Percentiles rank a stretch among this genome's conserved stretches.
Evolutionary conservation across 768 basidiomycete genomes (phyloP).

Genomic region (Scleroderma citrinum): DNA sequence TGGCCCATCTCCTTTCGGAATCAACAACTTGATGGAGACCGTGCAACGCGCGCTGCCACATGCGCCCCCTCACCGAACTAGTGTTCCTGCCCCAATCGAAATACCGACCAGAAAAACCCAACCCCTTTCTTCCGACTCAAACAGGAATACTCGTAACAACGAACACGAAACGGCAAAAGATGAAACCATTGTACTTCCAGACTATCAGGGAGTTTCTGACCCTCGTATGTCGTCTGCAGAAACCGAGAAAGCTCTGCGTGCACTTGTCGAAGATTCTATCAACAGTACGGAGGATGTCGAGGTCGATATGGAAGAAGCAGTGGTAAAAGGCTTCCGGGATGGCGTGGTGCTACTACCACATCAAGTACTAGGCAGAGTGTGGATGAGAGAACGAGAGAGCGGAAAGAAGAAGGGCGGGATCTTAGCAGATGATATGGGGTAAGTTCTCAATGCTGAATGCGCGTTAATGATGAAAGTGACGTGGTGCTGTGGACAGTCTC

Average conservation of each 20-base stretch:
- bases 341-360: conserved; percentile 74
- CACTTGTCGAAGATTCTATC: conserved; percentile 64
- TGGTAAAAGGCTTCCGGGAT: conserved; percentile 72
- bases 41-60: conserved; percentile 19
- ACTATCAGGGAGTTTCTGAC: conserved; percentile 22
- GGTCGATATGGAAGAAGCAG: conserved; percentile 58
- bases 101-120: conserved; percentile 14
- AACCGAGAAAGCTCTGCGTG: conserved; percentile 72
- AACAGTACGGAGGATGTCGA: conserved; percentile 46
- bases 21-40: conserved; percentile 7
- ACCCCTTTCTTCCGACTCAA: conserved; percentile 7
- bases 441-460: conserved; percentile 7
- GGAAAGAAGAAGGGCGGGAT: conserved; percentile 83
- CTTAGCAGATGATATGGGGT: conserved; percentile 91
- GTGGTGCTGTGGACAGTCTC: conserved; percentile 38
- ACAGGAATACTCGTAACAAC: neutral
- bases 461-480: too few species aligned
- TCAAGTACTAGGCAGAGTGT: conserved; percentile 77
- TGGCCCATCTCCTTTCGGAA: conserved; percentile 3
- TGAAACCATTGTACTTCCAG: conserved; percentile 26
- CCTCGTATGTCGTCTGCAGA: conserved; percentile 43
- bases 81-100: conserved; percentile 30
- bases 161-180: neutral
- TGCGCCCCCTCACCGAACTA: conserved; percentile 12
- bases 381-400: conserved; percentile 84